phyloP scores from a whole-genome alignment of 176 grass and related monocot genomes.

The Carex scoparia region DNA sequence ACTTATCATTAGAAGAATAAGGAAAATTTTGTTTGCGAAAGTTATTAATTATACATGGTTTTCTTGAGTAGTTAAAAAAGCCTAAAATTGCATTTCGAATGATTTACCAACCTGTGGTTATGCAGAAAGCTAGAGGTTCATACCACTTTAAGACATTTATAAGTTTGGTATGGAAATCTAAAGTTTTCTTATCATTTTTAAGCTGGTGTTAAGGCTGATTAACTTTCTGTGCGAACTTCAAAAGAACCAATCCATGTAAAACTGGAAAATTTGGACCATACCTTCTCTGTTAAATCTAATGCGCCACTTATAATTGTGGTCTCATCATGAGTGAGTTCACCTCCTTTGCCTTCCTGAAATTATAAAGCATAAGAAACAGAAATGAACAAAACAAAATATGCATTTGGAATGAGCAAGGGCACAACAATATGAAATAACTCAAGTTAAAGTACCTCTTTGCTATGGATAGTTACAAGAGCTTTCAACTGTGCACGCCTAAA shows the following conservation, averaged over 20 bases:
- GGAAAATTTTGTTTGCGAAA: not conserved
- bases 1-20: not conserved
- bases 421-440: not conserved
- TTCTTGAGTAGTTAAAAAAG: not conserved
- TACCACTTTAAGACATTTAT: not conserved
- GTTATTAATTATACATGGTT: not conserved
- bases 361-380: conserved; percentile 19
- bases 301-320: conserved; percentile 99
- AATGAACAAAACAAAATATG: not conserved
- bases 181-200: not conserved
- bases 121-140: not conserved
- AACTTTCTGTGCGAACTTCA: not conserved
- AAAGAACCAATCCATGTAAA: not conserved
- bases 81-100: not conserved
- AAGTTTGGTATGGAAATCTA: not conserved
- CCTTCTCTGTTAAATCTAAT: conserved; percentile 98
- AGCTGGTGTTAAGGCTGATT: not conserved
- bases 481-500: conserved; percentile 99
- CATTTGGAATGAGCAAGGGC: not conserved
- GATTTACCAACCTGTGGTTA: not conserved
- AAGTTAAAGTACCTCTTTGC: conserved; percentile 79
- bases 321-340: conserved; percentile 98
- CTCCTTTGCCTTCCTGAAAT: conserved; percentile 94
- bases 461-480: conserved; percentile 93
- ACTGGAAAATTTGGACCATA: conserved; percentile 14